phyloP scores from a whole-genome alignment of 805 yeast genomes.

The Starmerella sp. region DNA sequence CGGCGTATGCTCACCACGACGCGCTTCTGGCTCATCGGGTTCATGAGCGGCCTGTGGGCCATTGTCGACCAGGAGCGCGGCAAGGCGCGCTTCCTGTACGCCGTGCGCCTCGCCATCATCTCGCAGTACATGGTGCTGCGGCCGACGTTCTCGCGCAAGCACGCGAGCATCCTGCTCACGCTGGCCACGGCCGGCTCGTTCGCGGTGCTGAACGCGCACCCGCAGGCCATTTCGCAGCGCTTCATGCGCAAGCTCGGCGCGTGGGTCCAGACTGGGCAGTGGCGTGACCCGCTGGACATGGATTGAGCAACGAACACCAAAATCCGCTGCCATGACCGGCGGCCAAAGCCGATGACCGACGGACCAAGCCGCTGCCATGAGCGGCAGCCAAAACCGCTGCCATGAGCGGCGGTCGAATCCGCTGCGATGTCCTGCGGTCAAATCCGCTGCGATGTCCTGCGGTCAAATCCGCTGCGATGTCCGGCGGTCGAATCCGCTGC shows the following conservation, averaged over 20 bases:
- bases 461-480: too few relatives aligned
- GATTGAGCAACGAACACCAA: not conserved
- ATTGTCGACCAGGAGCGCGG: conserved; percentile 29
- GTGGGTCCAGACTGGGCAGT: conserved; percentile 27
- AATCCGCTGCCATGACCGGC: too few relatives aligned
- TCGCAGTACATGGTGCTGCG: conserved; percentile 30
- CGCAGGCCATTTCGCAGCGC: conserved; percentile 20
- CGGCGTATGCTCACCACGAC: conserved; percentile 24
- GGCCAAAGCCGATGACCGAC: too few relatives aligned
- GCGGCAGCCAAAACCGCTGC: too few relatives aligned
- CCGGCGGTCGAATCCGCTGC: too few relatives aligned
- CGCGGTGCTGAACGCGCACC: conserved; percentile 15
- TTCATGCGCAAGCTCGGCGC: conserved; percentile 25
- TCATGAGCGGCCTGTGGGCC: conserved; percentile 35
- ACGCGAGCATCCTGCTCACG: conserved; percentile 29
- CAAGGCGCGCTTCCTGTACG: conserved; percentile 28
- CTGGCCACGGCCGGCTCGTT: conserved; percentile 24
- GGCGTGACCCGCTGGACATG: conserved; percentile 19
- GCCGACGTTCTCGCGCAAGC: conserved; percentile 23
- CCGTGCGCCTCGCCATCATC: conserved; percentile 30
- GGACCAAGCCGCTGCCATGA: too few relatives aligned
- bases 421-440: too few relatives aligned
- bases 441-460: too few relatives aligned
- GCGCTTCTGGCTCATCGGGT: conserved; percentile 34
- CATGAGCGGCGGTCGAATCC: too few relatives aligned